These are phyloP conservation scores for Phytophthora litchii DNA, from an alignment of 352 stramenopile genomes.

Conservation along the genomic window DNA sequence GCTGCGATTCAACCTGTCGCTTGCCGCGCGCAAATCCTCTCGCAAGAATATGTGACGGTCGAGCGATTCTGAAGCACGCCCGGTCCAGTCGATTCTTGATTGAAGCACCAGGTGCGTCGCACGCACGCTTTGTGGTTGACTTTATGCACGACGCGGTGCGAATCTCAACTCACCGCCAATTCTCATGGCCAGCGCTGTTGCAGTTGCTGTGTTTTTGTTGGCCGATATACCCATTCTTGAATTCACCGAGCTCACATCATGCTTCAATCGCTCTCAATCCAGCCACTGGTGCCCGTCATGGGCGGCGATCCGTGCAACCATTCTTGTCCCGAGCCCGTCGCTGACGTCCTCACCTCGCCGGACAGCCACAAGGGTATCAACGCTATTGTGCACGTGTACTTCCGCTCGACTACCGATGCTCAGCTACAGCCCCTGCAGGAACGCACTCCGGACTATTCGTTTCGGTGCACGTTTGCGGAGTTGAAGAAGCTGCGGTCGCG, in stretches of 20 bases:
- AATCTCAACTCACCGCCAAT: conserved; percentile 19
- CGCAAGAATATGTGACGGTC: conserved; percentile 29
- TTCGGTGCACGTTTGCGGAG: conserved; percentile 33
- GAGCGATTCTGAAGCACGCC: conserved; percentile 12
- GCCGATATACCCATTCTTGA: conserved; percentile 31
- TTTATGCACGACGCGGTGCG: conserved; percentile 14
- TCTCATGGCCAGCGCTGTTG: conserved; percentile 20
- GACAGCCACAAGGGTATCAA: conserved; percentile 32
- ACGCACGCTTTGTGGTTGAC: conserved; percentile 14
- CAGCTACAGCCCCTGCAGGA: conserved; percentile 15
- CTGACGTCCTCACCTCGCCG: conserved; percentile 24
- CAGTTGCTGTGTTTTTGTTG: conserved; percentile 25
- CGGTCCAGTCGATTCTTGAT: conserved; percentile 25
- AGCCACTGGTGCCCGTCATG: conserved; percentile 30
- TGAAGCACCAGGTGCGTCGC: conserved; percentile 24
- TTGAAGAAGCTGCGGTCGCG: conserved; percentile 39
- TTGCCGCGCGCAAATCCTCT: conserved; percentile 19
- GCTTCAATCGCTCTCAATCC: conserved; percentile 44
- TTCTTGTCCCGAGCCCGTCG: conserved; percentile 30
- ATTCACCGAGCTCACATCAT: conserved; percentile 23
- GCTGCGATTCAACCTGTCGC: conserved; percentile 17
- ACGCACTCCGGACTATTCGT: conserved; percentile 31
- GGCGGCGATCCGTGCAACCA: conserved; percentile 26
- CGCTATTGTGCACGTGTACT: conserved; percentile 35
- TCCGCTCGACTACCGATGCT: conserved; percentile 7